Base-by-base conservation (phyloP, 768 basidiomycete species). In the Amyloporia xantha region DNA sequence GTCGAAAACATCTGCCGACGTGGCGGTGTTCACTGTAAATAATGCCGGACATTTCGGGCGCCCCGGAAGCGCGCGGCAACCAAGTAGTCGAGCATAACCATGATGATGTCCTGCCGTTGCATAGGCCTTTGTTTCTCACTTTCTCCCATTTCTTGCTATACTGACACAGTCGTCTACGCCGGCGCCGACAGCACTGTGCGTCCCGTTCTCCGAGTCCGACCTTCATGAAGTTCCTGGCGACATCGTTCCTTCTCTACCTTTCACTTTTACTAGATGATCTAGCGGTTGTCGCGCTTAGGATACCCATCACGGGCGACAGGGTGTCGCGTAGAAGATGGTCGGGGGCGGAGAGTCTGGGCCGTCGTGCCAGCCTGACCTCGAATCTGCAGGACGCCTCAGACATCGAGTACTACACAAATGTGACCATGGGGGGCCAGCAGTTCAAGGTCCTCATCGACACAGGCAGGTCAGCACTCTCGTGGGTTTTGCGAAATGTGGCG, bases 361-460 rank as follows among this genome's bases (percentile, higher is more conserved):
- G 46, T 9, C 37, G 57, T 17, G 49, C 45, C 19, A 51, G 47
- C 21, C 50, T 51, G 49, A 47, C 20, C 2, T 44, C 44, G 41
- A 42, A 58, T 40, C 30, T 47, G n/a, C 41, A 41, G 24, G 56
- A 64, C 49, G 28, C 41, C 23, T 48, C 49, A 4, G 63, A 65
- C 42, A 40, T 64, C 42, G 55, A 58, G 42, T 66, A 66, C 47
- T 58, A 49, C 43, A 56, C 57, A 20, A 61, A 65, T 43, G 41
- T 68, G 33, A 62, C 63, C 9, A 50, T 67, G 21, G 56, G 56
- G 33, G 65, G 59, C 27, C 52, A 51, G 28, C 38, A 39, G 27
- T 54, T 62, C 41, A 41, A 52, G 9, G 62, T 64, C 25, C 55
- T 63, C 9, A 52, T 66, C n/a, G 66, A 68, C 46, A 66, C 65